Evolutionary conservation across 2,329 filamentous ascomycete species (phyloP).

Genomic region (Colletotrichum caudatum): DNA sequence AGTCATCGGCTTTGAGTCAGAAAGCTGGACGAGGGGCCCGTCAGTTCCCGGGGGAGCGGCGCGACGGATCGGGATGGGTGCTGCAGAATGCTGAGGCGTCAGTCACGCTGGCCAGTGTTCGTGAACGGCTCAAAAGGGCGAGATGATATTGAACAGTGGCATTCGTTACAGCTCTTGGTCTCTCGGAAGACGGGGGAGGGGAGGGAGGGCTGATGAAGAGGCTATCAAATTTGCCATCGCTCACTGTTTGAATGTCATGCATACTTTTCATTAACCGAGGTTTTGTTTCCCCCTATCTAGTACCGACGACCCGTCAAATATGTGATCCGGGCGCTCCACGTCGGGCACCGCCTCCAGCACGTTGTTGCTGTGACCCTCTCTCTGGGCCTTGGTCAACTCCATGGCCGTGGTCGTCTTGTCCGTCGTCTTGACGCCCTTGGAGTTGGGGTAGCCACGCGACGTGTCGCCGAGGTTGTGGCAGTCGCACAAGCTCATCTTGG

Average conservation of each 20-base stretch:
- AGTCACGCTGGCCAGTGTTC: too few relatives aligned
- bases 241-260: too few relatives aligned
- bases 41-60: too few relatives aligned
- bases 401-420: slow-evolving; percentile 25
- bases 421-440: slow-evolving; percentile 6
- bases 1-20: too few relatives aligned
- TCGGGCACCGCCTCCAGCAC: not conserved
- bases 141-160: not conserved
- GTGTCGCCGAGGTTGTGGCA: slow-evolving; percentile 26
- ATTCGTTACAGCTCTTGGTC: not conserved
- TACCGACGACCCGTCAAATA: slow-evolving; percentile 21
- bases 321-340: slow-evolving; percentile 19
- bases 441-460: not conserved
- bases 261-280: not conserved
- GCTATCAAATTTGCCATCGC: not conserved
- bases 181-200: not conserved
- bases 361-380: not conserved
- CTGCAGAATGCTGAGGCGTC: not conserved
- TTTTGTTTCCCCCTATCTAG: not conserved
- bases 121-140: too few relatives aligned
- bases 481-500: slow-evolving; percentile 35
- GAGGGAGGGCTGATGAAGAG: not conserved
- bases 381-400: not conserved
- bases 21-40: not conserved
- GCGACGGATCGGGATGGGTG: not conserved